phyloP scores from a whole-genome alignment of 108 stramenopile species.

The Cafeteria roenbergensis region DNA sequence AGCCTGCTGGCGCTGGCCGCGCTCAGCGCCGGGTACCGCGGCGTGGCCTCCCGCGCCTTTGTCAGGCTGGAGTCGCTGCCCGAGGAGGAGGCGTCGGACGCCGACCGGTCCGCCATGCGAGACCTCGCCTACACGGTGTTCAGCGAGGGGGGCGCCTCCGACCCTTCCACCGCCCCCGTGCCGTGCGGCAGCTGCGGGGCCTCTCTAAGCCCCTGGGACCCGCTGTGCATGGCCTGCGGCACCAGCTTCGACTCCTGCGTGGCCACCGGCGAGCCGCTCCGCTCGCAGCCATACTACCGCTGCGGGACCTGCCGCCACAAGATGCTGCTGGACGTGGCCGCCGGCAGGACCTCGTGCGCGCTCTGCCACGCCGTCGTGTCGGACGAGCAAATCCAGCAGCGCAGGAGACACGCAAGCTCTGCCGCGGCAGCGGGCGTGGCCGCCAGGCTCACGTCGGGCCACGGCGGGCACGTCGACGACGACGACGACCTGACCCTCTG shows the following conservation, averaged over 20 bases:
- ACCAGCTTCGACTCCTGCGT: slow-evolving; percentile 33
- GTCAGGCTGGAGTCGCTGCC: slow-evolving; percentile 46
- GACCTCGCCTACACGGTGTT: slow-evolving; percentile 40
- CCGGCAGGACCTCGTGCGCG: slow-evolving; percentile 25
- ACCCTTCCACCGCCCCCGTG: slow-evolving; percentile 10
- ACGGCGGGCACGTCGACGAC: no score
- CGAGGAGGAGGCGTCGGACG: neutral
- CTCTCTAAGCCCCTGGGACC: slow-evolving; percentile 17
- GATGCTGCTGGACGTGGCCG: slow-evolving; percentile 30
- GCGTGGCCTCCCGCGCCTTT: slow-evolving; percentile 44
- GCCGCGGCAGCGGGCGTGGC: no score
- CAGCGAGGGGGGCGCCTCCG: slow-evolving; percentile 22
- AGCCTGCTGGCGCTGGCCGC: slow-evolving; percentile 41
- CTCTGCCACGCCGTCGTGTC: slow-evolving; percentile 31
- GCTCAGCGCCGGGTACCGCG: slow-evolving; percentile 36
- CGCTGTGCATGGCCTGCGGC: slow-evolving; percentile 31
- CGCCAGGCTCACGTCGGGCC: no score
- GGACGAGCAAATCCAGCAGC: neutral
- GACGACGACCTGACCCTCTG: no score
- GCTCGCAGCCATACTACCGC: slow-evolving; percentile 1
- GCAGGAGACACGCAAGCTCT: neutral
- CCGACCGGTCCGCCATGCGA: neutral
- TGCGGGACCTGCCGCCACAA: slow-evolving; percentile 43
- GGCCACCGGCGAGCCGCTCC: slow-evolving; percentile 15
- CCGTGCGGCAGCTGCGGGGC: slow-evolving; percentile 5